These are phyloP conservation scores for Dryadomyces quercus-mongolicae DNA, from an alignment of 2,329 filamentous ascomycete genomes.

Conservation along the genomic window DNA sequence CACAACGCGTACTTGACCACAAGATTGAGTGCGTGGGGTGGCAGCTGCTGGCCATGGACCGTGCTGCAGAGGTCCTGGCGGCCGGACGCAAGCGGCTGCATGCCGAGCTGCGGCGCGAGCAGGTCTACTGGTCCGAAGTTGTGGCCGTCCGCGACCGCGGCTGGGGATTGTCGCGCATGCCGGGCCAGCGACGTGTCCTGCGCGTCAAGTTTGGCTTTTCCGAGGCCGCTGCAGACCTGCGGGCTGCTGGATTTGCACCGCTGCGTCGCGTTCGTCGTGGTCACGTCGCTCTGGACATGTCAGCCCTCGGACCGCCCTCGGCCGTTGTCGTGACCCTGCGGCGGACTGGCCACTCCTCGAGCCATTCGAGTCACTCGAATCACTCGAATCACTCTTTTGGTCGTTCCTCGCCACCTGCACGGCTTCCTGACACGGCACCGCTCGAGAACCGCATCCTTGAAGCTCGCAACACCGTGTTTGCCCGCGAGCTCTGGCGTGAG, in stretches of 20 bases:
- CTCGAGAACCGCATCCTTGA: slow-evolving; percentile 60
- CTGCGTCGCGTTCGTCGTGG: slow-evolving; percentile 66
- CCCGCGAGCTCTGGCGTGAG: slow-evolving; percentile 85
- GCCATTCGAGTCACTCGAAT: slow-evolving; percentile 40
- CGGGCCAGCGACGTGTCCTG: slow-evolving; percentile 59
- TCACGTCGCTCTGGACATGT: slow-evolving; percentile 58
- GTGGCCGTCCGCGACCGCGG: slow-evolving; percentile 69
- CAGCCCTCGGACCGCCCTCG: slow-evolving; percentile 33
- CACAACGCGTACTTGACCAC: slow-evolving; percentile 38
- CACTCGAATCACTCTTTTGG: slow-evolving; percentile 38
- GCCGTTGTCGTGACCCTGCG: slow-evolving; percentile 8
- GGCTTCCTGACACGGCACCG: slow-evolving; percentile 42
- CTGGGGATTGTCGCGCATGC: slow-evolving; percentile 74
- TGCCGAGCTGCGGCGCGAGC: slow-evolving; percentile 67
- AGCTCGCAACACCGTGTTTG: slow-evolving; percentile 67
- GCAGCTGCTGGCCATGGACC: slow-evolving; percentile 65
- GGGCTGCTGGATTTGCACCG: slow-evolving; percentile 65
- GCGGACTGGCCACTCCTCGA: background rate
- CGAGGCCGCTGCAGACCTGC: slow-evolving; percentile 53
- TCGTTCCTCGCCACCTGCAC: slow-evolving; percentile 36
- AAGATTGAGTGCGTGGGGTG: slow-evolving; percentile 53
- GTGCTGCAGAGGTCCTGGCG: slow-evolving; percentile 61
- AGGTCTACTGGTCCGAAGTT: slow-evolving; percentile 80
- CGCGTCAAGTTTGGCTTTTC: slow-evolving; percentile 84
- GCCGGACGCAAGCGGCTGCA: slow-evolving; percentile 61